Percentiles rank a stretch among this genome's conserved stretches.
phyloP scores from a whole-genome alignment of 768 basidiomycete species.

The Rhodotorula graminis region DNA sequence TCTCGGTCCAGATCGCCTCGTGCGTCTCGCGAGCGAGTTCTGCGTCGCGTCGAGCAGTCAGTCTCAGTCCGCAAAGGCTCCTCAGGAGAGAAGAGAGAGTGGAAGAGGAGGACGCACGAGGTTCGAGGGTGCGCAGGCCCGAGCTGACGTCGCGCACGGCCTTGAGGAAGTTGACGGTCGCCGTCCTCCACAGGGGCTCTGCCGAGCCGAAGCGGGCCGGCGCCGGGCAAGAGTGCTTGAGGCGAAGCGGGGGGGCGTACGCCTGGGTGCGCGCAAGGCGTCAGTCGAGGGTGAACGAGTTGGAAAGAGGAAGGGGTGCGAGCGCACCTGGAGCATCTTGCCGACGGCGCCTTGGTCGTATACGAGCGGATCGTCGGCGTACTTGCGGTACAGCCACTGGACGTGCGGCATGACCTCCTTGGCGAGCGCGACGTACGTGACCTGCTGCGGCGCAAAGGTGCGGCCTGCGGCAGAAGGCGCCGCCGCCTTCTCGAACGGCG shows the following conservation, averaged over 20 bases:
- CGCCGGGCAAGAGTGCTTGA: constrained; percentile 90
- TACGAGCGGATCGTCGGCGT: constrained; percentile 59
- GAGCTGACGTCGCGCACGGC: constrained; percentile 51
- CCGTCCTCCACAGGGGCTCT: constrained; percentile 87
- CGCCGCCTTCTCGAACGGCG: constrained; percentile 61
- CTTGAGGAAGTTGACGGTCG: constrained; percentile 70
- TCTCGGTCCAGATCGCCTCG: constrained; percentile 78
- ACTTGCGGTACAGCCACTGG: constrained; percentile 67
- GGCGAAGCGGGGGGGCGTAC: constrained; percentile 81
- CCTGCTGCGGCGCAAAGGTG: constrained; percentile 29
- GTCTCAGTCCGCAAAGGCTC: constrained; percentile 5
- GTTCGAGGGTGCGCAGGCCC: not conserved
- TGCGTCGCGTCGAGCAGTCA: constrained; percentile 47
- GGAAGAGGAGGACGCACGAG: not conserved
- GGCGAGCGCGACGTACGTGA: constrained; percentile 84
- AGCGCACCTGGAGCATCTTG: constrained; percentile 65
- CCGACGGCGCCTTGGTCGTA: constrained; percentile 81
- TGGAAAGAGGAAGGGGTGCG: not conserved
- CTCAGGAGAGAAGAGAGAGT: not conserved
- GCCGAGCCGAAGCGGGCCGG: constrained; percentile 85
- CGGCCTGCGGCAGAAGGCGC: not conserved
- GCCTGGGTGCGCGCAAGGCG: constrained; percentile 53
- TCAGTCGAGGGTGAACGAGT: not conserved
- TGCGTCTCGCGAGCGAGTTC: constrained; percentile 51
- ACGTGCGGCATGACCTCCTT: constrained; percentile 83